Percentiles rank a stretch among this genome's conserved stretches.
These are phyloP conservation scores for Tolypocladium tropicale DNA, from an alignment of 2,329 filamentous ascomycete genomes.

Conservation along the genomic window DNA sequence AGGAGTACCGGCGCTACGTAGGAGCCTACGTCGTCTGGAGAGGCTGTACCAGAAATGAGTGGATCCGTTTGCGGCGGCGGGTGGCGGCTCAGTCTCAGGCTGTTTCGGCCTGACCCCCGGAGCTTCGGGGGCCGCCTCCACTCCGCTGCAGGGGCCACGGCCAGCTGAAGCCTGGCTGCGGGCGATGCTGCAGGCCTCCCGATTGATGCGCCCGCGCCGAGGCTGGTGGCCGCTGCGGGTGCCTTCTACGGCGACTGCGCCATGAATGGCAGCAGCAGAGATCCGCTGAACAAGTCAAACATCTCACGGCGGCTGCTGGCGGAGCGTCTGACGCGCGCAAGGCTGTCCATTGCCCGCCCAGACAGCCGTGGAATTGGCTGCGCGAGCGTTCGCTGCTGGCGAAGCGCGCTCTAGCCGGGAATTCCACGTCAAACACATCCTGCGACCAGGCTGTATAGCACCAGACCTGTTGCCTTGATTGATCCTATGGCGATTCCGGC, in stretches of 20 bases:
- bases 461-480: background rate
- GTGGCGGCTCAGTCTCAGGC: background rate
- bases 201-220: no score
- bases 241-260: background rate
- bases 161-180: background rate
- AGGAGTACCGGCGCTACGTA: background rate
- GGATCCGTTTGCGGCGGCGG: background rate
- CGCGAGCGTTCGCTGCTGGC: no score
- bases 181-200: background rate
- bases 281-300: background rate
- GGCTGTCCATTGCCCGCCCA: no score
- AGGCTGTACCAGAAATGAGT: background rate
- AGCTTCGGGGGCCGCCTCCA: background rate
- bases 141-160: background rate
- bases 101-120: background rate
- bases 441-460: no score
- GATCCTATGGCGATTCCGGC: no score
- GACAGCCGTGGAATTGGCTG: no score
- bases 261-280: background rate
- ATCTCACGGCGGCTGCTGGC: no score
- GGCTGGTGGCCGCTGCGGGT: no score
- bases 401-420: no score
- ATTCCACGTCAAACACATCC: no score
- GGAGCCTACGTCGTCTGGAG: no score
- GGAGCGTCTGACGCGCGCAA: no score